Evolutionary conservation across 768 basidiomycete species (phyloP).

Genomic region (Galerina sulciceps): DNA sequence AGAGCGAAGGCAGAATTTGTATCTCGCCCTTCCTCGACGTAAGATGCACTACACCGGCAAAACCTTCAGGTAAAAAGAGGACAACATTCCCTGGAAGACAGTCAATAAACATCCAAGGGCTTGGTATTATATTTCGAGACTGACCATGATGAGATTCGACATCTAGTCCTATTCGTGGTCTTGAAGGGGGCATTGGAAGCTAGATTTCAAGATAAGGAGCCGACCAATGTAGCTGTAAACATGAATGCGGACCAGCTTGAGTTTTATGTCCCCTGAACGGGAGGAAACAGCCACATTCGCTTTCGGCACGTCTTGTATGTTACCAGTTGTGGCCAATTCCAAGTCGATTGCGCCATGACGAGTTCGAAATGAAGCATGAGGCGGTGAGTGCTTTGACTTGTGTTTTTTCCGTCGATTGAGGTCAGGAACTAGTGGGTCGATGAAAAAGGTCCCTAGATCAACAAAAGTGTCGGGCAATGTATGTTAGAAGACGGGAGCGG

Average conservation of each 20-base stretch:
- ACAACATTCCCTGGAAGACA: constrained; percentile 35
- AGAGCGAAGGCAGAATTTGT: constrained; percentile 37
- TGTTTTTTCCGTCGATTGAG: constrained; percentile 26
- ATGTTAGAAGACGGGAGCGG: background rate
- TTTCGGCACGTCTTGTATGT: constrained; percentile 30
- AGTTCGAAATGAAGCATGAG: constrained; percentile 47
- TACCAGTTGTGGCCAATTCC: constrained; percentile 41
- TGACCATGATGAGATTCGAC: constrained; percentile 37
- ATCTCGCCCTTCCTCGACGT: constrained; percentile 35
- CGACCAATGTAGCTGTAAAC: background rate
- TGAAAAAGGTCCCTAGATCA: constrained; percentile 41
- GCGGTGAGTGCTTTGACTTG: constrained; percentile 31
- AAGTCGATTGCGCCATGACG: constrained; percentile 43
- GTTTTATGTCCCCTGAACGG: constrained; percentile 39
- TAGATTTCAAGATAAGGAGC: constrained; percentile 16
- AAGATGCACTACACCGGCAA: constrained; percentile 40
- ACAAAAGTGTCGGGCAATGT: background rate
- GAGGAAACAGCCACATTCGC: constrained; percentile 41
- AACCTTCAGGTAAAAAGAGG: constrained; percentile 38
- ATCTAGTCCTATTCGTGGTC: constrained; percentile 42
- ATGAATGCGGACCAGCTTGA: constrained; percentile 39
- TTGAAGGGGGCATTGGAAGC: constrained; percentile 34
- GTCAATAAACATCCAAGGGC: background rate
- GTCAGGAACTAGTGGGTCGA: constrained; percentile 40
- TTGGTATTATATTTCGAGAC: background rate